Evolutionary conservation across 2,329 filamentous ascomycete genomes (phyloP).

Genomic region (Alternaria panax): DNA sequence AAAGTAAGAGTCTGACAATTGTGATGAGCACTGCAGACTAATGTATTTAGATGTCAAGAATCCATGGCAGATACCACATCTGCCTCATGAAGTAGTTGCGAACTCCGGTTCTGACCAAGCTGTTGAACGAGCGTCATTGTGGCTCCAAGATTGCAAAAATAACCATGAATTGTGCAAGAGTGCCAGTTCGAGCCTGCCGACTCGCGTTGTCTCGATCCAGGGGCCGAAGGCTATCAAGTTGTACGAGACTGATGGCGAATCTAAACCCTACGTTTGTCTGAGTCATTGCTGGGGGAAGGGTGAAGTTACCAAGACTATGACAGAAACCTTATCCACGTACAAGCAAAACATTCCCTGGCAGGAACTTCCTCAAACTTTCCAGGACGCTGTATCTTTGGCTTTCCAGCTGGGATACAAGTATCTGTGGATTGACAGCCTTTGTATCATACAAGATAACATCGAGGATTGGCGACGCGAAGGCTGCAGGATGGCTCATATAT

Average conservation of each 20-base stretch:
- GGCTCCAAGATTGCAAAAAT: not conserved
- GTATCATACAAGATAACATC: slow-evolving; percentile 24
- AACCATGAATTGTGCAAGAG: not conserved
- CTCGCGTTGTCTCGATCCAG: slow-evolving; percentile 4
- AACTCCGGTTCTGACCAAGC: slow-evolving; percentile 1
- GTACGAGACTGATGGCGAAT: slow-evolving; percentile 2
- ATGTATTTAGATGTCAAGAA: not conserved
- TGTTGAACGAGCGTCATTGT: not conserved
- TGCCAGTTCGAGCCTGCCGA: not conserved
- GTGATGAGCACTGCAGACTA: not conserved
- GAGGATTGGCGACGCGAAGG: slow-evolving; percentile 27
- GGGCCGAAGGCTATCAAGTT: not conserved
- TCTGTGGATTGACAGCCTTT: slow-evolving; percentile 29
- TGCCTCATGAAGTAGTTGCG: not conserved
- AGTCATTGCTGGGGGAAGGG: slow-evolving; percentile 12
- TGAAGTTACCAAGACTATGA: not conserved
- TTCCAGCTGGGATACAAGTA: slow-evolving; percentile 18
- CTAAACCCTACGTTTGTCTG: slow-evolving; percentile 1
- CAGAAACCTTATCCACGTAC: not conserved
- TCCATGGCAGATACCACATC: not conserved
- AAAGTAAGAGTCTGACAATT: not conserved
- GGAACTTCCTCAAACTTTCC: slow-evolving; percentile 16
- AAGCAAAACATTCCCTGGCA: slow-evolving; percentile 11
- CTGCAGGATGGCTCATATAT: slow-evolving; percentile 25
- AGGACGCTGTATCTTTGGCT: slow-evolving; percentile 19